Base-by-base conservation (phyloP, 495 filamentous ascomycete species). In the Tuber calosporum region DNA sequence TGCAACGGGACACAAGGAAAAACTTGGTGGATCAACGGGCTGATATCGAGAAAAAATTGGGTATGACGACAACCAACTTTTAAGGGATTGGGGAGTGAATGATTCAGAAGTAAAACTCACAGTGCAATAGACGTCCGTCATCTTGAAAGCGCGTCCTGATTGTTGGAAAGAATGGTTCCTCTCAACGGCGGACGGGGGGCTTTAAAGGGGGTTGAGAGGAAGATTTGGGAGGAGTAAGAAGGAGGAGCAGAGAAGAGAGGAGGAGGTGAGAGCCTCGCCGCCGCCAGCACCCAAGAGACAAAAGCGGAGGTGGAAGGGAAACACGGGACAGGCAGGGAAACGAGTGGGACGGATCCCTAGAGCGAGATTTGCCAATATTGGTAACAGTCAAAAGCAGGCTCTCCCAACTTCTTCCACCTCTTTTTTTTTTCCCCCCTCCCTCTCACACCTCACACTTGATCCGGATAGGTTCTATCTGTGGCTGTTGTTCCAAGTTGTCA, bases 51-150 rank as follows among this genome's bases (percentile, higher is more conserved):
- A 34, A 62, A 62, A 62, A 62, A 62, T 17, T 34, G 26, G 53
- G 26, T 62, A 62, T 62, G 53, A 62, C 53, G 53, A 34, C 53
- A 62, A 30, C 53, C 26, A 62, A 15, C 2, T 15, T 30, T 30
- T 5, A 62, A 62, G 13, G 26, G 53, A 75, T 41, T 62, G 45
- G 2, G 48, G 26, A n/a, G 41, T 67, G 41, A 58, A 41, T 71
- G n/a, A n/a, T n/a, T n/a, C n/a, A 34, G 66, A 41, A 48, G 58
- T 37, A 73, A 41, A 62, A 45, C 79, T 74, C 70, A 80, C 79
- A 53, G 79, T 80, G 75, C 78, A 80, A 66, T 80, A 80, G 68
- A 80, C 78, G 71, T 80, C 79, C 48, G 53, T 30, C 53, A 62
- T 62, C 53, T 62, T 62, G 53, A 62, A 62, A 62, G 53, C 53